Evolutionary conservation across 2,329 filamentous ascomycete species (phyloP), one percentile per base, ranked within the genome.

Genomic region (Fusarium sp.): DNA sequence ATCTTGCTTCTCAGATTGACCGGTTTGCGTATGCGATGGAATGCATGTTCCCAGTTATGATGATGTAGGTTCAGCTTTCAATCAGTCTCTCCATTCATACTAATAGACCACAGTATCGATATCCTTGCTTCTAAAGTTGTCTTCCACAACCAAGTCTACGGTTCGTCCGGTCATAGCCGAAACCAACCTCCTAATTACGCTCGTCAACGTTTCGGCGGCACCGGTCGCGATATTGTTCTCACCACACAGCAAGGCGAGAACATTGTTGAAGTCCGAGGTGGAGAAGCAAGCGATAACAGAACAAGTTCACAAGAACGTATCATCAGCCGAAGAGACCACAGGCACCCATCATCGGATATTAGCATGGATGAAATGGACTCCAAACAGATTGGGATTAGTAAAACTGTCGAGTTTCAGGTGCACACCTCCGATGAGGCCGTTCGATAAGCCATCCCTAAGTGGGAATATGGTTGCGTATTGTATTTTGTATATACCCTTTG

Each of bases 1-100:
- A 77, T 25, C 57, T 77, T 1, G 79, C 81, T 0, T 77, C 79
- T 8, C 80, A 83, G 49, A 53, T 83, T 1, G 82, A 83, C 50
- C 77, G 82, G 1, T 83, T 83, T 46, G 79, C 79, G 2, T 83
- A 83, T 47, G 79, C 80, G 2, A 61, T 83, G 45, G 81, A 83
- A 53, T 83, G 82, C 58, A 63, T 82, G 11, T 83, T 83, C 43
- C 82, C 82, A 0, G 75, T 82, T 0, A 76, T 83, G 53, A 78
- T 83, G 76, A 78, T 79, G 81, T 82, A 63, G 59, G 80, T 75
- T 11, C 3, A 16, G 2, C 47, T 8, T 9, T 0, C 15, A 14
- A 2, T 7, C 6, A 5, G 1, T 20, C 38, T 32, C n/a, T 6
- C 2, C 3, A 4, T 8, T 0, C 20, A 18, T 4, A 5, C 46